phyloP scores from a whole-genome alignment of 164 flowering plant genomes.

The Magnolia changhungtana region DNA sequence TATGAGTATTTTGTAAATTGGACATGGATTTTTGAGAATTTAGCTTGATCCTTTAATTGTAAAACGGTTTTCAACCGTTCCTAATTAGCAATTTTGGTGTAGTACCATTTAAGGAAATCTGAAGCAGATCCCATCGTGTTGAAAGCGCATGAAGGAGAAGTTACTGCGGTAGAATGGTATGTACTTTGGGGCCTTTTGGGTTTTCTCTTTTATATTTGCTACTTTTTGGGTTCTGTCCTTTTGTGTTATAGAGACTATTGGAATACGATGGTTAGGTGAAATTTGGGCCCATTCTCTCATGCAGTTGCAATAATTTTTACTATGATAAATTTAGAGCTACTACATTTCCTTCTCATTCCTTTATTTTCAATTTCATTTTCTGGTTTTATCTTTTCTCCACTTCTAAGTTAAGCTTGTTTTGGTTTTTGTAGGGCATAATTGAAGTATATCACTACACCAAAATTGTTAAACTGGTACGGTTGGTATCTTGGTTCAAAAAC shows the following conservation, averaged over 20 bases:
- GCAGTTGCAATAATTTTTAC: neutral
- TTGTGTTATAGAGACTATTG: neutral
- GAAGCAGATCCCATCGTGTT: slow-evolving; percentile 50
- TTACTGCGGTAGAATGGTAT: slow-evolving; percentile 90
- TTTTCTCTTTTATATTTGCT: neutral
- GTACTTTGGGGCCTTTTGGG: neutral
- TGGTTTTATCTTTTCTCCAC: neutral
- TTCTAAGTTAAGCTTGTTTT: no score
- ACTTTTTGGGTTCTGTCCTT: neutral
- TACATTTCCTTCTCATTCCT: neutral
- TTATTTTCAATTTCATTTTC: no score
- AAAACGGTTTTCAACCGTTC: no score
- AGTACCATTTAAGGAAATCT: slow-evolving; percentile 63
- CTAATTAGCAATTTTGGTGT: no score
- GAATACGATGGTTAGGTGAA: neutral
- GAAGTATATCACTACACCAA: no score
- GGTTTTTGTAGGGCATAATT: neutral
- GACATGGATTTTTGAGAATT: no score
- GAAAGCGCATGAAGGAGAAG: slow-evolving; percentile 81
- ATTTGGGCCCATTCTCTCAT: neutral
- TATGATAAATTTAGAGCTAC: no score
- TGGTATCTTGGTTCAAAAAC: no score
- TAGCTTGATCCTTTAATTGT: no score
- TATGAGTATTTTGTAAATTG: no score
- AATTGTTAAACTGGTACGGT: no score